These are phyloP conservation scores for Vanrija sp. DNA, from an alignment of 1,284 basidiomycete species.

Conservation along the genomic window DNA sequence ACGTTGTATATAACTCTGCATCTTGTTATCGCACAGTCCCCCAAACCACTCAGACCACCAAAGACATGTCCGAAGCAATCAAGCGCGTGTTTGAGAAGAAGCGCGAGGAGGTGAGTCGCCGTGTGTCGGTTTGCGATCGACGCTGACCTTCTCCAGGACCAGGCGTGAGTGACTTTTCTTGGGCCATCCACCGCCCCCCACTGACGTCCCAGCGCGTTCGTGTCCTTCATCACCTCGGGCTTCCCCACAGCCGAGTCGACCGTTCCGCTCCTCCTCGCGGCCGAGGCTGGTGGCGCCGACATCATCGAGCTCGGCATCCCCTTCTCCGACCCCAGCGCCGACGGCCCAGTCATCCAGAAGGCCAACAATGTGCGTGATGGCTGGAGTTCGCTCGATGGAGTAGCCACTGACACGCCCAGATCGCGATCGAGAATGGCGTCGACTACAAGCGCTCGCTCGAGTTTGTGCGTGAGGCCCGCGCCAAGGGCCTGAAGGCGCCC, in stretches of 20 bases:
- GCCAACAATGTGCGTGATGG: slow-evolving; percentile 72
- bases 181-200: background rate
- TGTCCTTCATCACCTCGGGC: slow-evolving; percentile 89
- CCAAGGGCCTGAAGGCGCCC: slow-evolving; percentile 74
- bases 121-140: background rate
- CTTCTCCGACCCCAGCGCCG: slow-evolving; percentile 94
- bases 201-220: slow-evolving; percentile 58
- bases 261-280: slow-evolving; percentile 79
- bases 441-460: slow-evolving; percentile 72
- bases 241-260: slow-evolving; percentile 76
- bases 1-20: too few species aligned
- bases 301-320: slow-evolving; percentile 95
- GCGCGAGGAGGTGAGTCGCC: slow-evolving; percentile 58
- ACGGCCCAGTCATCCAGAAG: slow-evolving; percentile 87
- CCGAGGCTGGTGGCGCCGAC: slow-evolving; percentile 89
- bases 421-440: slow-evolving; percentile 73
- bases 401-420: slow-evolving; percentile 50
- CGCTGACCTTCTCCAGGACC: slow-evolving; percentile 24
- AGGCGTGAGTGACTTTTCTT: slow-evolving; percentile 37
- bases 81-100: slow-evolving; percentile 69
- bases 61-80: slow-evolving; percentile 65
- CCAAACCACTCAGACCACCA: background rate
- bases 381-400: background rate
- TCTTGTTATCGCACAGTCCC: too few species aligned
- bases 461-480: slow-evolving; percentile 73